Percentiles rank a stretch among this genome's conserved stretches.
These are phyloP conservation scores for Aegilops tauschii DNA, from an alignment of 176 grass and related monocot genomes.

Conservation along the genomic window DNA sequence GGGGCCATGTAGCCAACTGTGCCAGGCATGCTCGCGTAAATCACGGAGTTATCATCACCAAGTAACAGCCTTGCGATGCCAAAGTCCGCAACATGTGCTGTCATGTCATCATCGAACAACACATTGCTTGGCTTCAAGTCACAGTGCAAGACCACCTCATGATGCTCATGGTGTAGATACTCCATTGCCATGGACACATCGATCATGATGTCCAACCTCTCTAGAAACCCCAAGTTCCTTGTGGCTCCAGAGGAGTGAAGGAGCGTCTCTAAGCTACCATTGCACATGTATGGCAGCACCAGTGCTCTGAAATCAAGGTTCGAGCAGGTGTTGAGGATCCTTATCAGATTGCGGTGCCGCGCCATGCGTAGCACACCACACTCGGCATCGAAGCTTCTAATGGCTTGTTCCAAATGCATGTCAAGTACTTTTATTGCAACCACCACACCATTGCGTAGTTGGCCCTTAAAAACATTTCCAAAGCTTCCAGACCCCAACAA, in stretches of 20 bases:
- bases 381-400: neutral
- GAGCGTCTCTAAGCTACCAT: neutral
- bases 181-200: neutral
- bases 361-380: neutral
- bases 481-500: neutral
- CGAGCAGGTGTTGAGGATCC: neutral
- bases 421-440: neutral
- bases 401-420: neutral
- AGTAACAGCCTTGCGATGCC: too few relatives aligned
- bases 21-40: too few relatives aligned
- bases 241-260: neutral
- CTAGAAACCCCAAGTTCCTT: neutral
- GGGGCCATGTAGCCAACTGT: too few relatives aligned
- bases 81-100: too few relatives aligned
- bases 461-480: neutral
- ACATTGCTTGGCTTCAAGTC: too few relatives aligned
- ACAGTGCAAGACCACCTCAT: too few relatives aligned
- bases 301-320: neutral
- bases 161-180: too few relatives aligned
- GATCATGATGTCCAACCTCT: neutral
- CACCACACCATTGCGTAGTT: neutral
- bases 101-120: too few relatives aligned
- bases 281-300: neutral
- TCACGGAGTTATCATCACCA: too few relatives aligned
- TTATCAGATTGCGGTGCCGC: neutral